These are phyloP conservation scores for Uromyces viciae-fabae DNA, from an alignment of 1,284 basidiomycete genomes.

Conservation along the genomic window DNA sequence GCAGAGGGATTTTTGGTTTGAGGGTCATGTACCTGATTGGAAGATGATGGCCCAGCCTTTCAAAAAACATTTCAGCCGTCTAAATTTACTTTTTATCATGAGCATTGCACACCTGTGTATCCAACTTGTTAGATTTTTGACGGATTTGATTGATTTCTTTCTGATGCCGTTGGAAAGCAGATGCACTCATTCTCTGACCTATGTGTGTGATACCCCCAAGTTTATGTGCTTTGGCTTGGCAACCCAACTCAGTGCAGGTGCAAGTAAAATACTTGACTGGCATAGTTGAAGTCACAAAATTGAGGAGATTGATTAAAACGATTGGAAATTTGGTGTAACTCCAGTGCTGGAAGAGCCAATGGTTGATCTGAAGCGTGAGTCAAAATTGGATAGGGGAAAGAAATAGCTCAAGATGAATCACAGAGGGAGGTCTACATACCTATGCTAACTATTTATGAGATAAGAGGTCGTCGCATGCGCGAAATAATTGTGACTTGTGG, in stretches of 20 bases:
- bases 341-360: too few relatives aligned
- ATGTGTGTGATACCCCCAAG: not conserved
- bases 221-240: not conserved
- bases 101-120: not conserved
- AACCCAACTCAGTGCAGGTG: conserved; percentile 4
- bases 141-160: not conserved
- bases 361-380: too few relatives aligned
- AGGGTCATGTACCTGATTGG: not conserved
- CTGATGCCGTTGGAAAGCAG: not conserved
- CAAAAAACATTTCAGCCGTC: not conserved
- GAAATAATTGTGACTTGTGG: too few relatives aligned
- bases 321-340: not conserved
- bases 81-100: not conserved
- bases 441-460: too few relatives aligned
- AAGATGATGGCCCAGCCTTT: not conserved
- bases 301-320: not conserved
- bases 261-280: not conserved
- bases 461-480: too few relatives aligned
- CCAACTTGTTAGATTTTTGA: not conserved
- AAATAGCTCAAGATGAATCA: too few relatives aligned
- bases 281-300: not conserved
- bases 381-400: too few relatives aligned
- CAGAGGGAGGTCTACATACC: too few relatives aligned
- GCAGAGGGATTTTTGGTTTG: not conserved
- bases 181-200: not conserved